phyloP scores from a whole-genome alignment of 495 filamentous ascomycete species.

The Evansstolkia leycettana region DNA sequence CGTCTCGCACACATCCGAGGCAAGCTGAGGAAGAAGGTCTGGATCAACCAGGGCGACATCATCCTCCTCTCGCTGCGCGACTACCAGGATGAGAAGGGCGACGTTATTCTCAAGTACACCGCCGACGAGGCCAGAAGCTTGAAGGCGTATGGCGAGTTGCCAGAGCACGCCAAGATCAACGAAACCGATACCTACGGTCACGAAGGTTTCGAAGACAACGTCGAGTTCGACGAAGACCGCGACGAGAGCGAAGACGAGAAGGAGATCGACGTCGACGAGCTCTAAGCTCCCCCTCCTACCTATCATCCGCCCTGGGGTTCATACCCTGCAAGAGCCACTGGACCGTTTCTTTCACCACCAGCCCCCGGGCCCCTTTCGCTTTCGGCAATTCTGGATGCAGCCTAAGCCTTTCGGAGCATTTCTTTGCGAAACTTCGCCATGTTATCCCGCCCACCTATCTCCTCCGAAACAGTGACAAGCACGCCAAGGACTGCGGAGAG shows the following conservation, averaged over 20 bases:
- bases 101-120: slow-evolving; percentile 97
- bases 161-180: slow-evolving; percentile 98
- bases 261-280: slow-evolving; percentile 49
- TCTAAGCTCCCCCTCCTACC: slow-evolving; percentile 33
- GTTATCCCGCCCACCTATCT: neutral
- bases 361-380: slow-evolving; percentile 3
- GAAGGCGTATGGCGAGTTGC: slow-evolving; percentile 93
- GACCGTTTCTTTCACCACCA: slow-evolving; percentile 21
- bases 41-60: slow-evolving; percentile 99
- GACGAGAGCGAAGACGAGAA: slow-evolving; percentile 44
- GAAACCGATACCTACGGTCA: slow-evolving; percentile 89
- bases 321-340: slow-evolving; percentile 25
- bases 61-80: slow-evolving; percentile 93
- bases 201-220: slow-evolving; percentile 46
- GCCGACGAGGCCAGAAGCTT: slow-evolving; percentile 92
- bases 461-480: slow-evolving; percentile 2
- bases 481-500: slow-evolving; percentile 6
- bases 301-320: slow-evolving; percentile 15
- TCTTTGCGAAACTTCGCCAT: slow-evolving; percentile 2
- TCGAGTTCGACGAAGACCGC: slow-evolving; percentile 48
- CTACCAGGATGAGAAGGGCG: slow-evolving; percentile 98
- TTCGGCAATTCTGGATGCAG: neutral
- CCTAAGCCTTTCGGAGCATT: slow-evolving; percentile 1
- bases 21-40: slow-evolving; percentile 96
- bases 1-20: slow-evolving; percentile 47